Evolutionary conservation across 2,329 filamentous ascomycete species (phyloP), one percentile per base, ranked within the genome.

Genomic region (Aspergillus ochraceoroseus): DNA sequence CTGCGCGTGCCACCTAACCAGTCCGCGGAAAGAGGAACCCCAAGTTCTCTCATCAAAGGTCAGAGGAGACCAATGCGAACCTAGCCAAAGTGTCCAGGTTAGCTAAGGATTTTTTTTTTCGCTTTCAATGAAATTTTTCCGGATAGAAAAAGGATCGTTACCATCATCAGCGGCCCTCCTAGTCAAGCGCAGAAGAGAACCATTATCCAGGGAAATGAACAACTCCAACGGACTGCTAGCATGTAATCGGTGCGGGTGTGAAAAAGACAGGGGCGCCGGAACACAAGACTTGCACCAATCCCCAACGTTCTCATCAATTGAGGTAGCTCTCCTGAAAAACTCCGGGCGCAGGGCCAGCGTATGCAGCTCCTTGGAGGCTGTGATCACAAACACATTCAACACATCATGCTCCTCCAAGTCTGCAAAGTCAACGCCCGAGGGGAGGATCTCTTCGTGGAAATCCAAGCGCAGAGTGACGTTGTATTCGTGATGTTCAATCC

Each of bases 321-420:
- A 79, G 1, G 76, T 72, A 44, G 76, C 74, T 61, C 80, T 81
- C 45, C 81, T 76, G 62, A 96, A 94, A 58, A 86, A 83, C 52
- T 92, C 86, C 19, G 85, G 83, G 44, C 83, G 82, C 34, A 98
- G 67, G n/a, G 77, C 83, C 51, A 98, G 75, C 8, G 86, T 88
- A 66, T 89, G 89, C 12, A 98, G 73, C 49, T 87, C 80, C 57
- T 83, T 85, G n/a, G 77, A 72, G 46, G 80, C 77, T 46, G 89
- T 90, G 55, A 95, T 73, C 35, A 85, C 84, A 63, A 88, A 94
- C 29, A 88, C 76, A 52, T 77, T 83, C 36, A 95, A 69, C 46
- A 81, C 76, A 70, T 94, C 85, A 55, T 83, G 83, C 44, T 87
- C 84, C 47, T 80, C 73, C 5, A 82, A 74, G 59, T 98, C 92